phyloP scores from a whole-genome alignment of 2,329 filamentous ascomycete species.

The Aaosphaeria arxii region DNA sequence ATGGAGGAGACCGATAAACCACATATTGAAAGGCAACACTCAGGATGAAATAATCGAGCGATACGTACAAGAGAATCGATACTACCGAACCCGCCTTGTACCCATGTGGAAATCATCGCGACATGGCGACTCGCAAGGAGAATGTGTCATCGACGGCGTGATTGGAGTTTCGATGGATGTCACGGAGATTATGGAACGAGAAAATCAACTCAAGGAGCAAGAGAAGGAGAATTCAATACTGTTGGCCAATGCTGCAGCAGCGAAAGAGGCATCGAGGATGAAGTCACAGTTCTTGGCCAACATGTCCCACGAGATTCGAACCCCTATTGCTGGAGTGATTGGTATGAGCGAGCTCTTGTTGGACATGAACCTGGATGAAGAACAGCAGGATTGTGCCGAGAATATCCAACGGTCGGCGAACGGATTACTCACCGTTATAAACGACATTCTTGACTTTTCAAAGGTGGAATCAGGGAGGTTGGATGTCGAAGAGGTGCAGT shows the following conservation, averaged over 20 bases:
- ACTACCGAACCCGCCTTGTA: slow-evolving; percentile 69
- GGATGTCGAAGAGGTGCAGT: slow-evolving; percentile 78
- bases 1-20: slow-evolving; percentile 59
- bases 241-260: slow-evolving; percentile 71
- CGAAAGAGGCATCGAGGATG: slow-evolving; percentile 75
- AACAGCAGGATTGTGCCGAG: slow-evolving; percentile 71
- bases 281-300: slow-evolving; percentile 79
- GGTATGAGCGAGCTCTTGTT: slow-evolving; percentile 75
- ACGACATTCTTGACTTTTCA: slow-evolving; percentile 87
- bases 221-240: slow-evolving; percentile 68
- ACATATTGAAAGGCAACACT: slow-evolving; percentile 60
- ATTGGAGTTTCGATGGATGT: slow-evolving; percentile 80
- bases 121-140: slow-evolving; percentile 49
- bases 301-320: slow-evolving; percentile 79
- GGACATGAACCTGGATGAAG: slow-evolving; percentile 65
- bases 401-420: slow-evolving; percentile 79
- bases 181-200: slow-evolving; percentile 66
- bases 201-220: slow-evolving; percentile 61
- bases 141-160: slow-evolving; percentile 63
- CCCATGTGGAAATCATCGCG: slow-evolving; percentile 60
- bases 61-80: slow-evolving; percentile 56
- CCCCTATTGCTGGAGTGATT: slow-evolving; percentile 76
- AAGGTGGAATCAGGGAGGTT: slow-evolving; percentile 77
- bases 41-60: slow-evolving; percentile 64
- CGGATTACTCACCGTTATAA: slow-evolving; percentile 80